phyloP scores from a whole-genome alignment of 352 stramenopile genomes.

The Phytophthora niederhauseri region DNA sequence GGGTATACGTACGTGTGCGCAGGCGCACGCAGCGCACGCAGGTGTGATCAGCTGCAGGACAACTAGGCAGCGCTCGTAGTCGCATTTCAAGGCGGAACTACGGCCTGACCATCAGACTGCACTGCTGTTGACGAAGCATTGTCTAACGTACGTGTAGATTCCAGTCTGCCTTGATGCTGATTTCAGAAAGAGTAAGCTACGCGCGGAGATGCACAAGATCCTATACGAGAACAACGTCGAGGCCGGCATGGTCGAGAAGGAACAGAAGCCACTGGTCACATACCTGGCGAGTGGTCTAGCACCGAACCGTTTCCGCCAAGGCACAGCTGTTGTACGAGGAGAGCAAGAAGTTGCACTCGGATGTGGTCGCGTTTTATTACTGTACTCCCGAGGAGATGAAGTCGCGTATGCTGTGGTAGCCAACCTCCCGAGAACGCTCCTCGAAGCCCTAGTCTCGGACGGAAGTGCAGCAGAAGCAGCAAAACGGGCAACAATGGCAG shows the following conservation, averaged over 20 bases:
- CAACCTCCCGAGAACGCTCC: neutral
- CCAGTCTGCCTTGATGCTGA: neutral
- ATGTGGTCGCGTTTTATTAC: neutral
- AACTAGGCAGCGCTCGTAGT: too few species aligned
- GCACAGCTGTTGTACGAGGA: neutral
- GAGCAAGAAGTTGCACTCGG: neutral
- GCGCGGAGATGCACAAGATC: neutral
- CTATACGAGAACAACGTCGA: neutral
- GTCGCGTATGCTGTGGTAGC: neutral
- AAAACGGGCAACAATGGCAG: neutral
- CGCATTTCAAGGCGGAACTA: neutral
- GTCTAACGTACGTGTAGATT: neutral
- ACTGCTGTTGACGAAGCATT: neutral
- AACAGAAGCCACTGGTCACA: neutral
- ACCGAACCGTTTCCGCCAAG: neutral
- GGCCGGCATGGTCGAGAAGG: neutral
- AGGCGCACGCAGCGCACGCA: too few species aligned
- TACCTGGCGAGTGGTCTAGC: neutral
- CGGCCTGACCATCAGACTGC: neutral
- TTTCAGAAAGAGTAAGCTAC: neutral
- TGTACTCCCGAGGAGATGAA: neutral
- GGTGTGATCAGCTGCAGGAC: too few species aligned
- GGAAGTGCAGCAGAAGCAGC: neutral
- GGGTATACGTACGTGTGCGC: too few species aligned
- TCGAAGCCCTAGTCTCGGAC: neutral